Conservation (phyloP, 1,284 basidiomycete genomes). For the Fomitopsis betulina region DNA sequence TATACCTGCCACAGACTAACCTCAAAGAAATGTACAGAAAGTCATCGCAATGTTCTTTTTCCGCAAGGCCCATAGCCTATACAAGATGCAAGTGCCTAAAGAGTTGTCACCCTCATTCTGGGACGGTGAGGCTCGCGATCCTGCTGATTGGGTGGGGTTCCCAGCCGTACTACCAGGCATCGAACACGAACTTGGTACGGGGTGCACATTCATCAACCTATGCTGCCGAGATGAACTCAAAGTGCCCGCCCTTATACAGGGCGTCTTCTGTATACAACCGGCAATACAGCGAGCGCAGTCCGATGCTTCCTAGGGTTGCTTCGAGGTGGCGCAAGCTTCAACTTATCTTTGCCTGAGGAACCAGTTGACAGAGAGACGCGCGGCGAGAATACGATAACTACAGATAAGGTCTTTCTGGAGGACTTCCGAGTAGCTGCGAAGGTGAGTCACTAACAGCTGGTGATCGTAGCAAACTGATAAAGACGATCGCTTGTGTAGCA, state of each 20-base stretch:
- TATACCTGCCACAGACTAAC: constrained; percentile 4
- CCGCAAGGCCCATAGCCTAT: constrained; percentile 60
- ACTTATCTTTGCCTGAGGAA: neutral
- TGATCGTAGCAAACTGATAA: neutral
- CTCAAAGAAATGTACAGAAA: constrained; percentile 45
- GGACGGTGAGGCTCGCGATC: constrained; percentile 55
- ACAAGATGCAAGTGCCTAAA: constrained; percentile 44
- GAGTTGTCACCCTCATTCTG: constrained; percentile 73
- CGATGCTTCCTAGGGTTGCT: constrained; percentile 61
- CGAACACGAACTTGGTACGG: constrained; percentile 69
- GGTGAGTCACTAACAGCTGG: constrained; percentile 31
- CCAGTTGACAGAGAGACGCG: constrained; percentile 16
- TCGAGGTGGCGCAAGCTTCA: constrained; percentile 24
- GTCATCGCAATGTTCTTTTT: constrained; percentile 77
- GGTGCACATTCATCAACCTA: neutral
- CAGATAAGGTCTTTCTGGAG: constrained; percentile 66
- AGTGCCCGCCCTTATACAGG: constrained; percentile 35
- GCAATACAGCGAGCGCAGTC: constrained; percentile 67
- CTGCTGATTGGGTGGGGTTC: constrained; percentile 40
- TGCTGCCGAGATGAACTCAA: neutral
- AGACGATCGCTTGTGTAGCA: constrained; percentile 42
- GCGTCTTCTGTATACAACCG: constrained; percentile 72
- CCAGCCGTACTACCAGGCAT: constrained; percentile 65
- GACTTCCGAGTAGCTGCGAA: constrained; percentile 76
- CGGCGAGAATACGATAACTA: constrained; percentile 22